Evolutionary conservation across 2,329 filamentous ascomycete genomes (phyloP).

Genomic region (Parafenestella ontariensis): DNA sequence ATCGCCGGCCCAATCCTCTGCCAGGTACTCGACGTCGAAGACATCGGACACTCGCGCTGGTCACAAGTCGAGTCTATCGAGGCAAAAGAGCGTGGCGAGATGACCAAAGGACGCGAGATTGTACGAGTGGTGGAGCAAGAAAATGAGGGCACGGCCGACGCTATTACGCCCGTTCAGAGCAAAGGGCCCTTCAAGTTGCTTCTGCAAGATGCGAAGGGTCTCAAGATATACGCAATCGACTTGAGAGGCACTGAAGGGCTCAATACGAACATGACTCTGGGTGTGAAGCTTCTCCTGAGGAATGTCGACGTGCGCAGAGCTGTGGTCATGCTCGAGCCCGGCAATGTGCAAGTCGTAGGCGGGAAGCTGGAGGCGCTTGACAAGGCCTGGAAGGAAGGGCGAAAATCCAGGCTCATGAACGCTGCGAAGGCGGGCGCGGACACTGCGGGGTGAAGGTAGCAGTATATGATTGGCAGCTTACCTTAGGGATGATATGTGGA

Average conservation of each 20-base stretch:
- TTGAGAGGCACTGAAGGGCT: constrained; percentile 70
- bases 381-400: constrained; percentile 74
- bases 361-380: constrained; percentile 87
- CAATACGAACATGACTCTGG: constrained; percentile 73
- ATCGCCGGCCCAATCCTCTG: constrained; percentile 72
- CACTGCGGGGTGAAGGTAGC: background rate
- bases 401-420: constrained; percentile 72
- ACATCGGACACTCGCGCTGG: constrained; percentile 81
- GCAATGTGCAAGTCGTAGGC: constrained; percentile 74
- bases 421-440: constrained; percentile 52
- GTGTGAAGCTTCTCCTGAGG: constrained; percentile 78
- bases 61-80: constrained; percentile 86
- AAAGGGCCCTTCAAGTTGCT: constrained; percentile 79
- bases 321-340: constrained; percentile 77
- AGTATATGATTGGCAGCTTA: background rate
- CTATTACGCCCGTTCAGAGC: constrained; percentile 35
- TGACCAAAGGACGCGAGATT: constrained; percentile 78
- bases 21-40: constrained; percentile 86
- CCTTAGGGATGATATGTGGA: background rate
- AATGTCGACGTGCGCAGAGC: constrained; percentile 75
- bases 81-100: constrained; percentile 74
- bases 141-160: constrained; percentile 47
- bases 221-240: constrained; percentile 76
- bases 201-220: constrained; percentile 75
- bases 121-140: constrained; percentile 71